Percentiles rank a stretch among this genome's conserved stretches.
Evolutionary conservation across 2,329 filamentous ascomycete species (phyloP).

Genomic region (Coniochaeta sp.): DNA sequence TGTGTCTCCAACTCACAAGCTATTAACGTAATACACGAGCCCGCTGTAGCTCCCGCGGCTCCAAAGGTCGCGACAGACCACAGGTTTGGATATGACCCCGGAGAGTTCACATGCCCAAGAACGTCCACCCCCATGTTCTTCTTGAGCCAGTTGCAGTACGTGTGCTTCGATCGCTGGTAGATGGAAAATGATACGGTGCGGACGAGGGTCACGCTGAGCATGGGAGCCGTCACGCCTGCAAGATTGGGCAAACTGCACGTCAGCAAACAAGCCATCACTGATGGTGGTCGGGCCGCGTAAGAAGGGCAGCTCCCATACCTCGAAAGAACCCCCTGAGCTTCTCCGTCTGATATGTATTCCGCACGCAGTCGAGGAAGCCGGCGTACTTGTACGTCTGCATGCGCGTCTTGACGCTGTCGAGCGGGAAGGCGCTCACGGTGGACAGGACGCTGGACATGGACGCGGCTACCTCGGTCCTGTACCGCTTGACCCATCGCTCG

Average conservation of each 20-base stretch:
- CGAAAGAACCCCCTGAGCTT: conserved; percentile 72
- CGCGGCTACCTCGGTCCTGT: conserved; percentile 74
- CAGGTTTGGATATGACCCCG: conserved; percentile 62
- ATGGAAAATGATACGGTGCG: conserved; percentile 32
- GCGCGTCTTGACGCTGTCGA: conserved; percentile 84
- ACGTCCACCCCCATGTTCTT: conserved; percentile 62
- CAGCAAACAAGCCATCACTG: neutral
- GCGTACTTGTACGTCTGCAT: conserved; percentile 81
- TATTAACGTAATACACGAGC: conserved; percentile 70
- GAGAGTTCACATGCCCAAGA: conserved; percentile 62
- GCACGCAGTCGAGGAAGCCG: conserved; percentile 66
- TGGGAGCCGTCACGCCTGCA: conserved; percentile 75
- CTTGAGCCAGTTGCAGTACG: conserved; percentile 63
- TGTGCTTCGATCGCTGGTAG: conserved; percentile 70
- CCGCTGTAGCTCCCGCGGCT: conserved; percentile 69
- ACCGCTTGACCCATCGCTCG: conserved; percentile 58
- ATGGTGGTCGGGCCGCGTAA: too few relatives aligned
- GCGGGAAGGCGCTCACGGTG: conserved; percentile 73
- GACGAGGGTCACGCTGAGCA: conserved; percentile 43
- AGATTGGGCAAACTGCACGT: conserved; percentile 1
- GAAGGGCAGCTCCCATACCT: conserved; percentile 39
- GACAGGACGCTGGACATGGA: conserved; percentile 71
- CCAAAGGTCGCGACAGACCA: conserved; percentile 72
- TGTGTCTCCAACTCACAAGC: conserved; percentile 50
- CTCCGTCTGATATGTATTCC: conserved; percentile 68